phyloP scores from a whole-genome alignment of 441 rosid species.

The Syzygium malaccense region DNA sequence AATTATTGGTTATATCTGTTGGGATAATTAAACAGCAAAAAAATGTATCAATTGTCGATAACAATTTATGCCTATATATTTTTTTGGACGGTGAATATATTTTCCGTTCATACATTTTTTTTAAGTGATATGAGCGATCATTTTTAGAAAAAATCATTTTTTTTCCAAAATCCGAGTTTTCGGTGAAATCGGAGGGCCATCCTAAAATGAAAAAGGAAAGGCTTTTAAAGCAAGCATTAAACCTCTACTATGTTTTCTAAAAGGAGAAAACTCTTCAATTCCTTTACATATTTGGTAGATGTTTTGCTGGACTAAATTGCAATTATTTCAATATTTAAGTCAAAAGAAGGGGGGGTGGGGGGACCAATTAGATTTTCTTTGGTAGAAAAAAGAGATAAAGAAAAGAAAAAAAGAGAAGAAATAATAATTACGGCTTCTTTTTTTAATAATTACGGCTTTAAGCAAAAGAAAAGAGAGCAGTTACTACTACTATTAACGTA shows the following conservation, averaged over 20 bases:
- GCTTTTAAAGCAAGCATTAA: not conserved
- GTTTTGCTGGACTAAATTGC: not conserved
- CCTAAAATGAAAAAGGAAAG: not conserved
- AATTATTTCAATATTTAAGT: not conserved
- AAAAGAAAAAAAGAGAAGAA: no score
- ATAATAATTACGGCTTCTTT: no score
- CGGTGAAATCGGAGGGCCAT: not conserved
- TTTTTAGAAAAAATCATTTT: no score
- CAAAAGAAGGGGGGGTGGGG: not conserved
- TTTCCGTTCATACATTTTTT: not conserved
- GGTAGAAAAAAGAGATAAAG: not conserved
- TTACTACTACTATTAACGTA: not conserved
- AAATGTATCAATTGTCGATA: no score
- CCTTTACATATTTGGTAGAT: not conserved
- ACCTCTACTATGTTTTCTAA: not conserved
- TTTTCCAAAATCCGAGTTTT: no score
- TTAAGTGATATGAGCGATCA: not conserved
- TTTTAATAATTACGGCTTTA: not conserved
- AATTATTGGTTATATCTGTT: not conserved
- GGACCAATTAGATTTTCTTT: not conserved
- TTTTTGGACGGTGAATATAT: rapidly evolving
- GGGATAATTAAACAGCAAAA: no score
- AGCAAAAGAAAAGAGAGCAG: not conserved
- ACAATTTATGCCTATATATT: not conserved
- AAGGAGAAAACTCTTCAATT: not conserved